These are phyloP conservation scores for Sonneratia alba DNA, from an alignment of 345 rosid genomes.

Conservation along the genomic window DNA sequence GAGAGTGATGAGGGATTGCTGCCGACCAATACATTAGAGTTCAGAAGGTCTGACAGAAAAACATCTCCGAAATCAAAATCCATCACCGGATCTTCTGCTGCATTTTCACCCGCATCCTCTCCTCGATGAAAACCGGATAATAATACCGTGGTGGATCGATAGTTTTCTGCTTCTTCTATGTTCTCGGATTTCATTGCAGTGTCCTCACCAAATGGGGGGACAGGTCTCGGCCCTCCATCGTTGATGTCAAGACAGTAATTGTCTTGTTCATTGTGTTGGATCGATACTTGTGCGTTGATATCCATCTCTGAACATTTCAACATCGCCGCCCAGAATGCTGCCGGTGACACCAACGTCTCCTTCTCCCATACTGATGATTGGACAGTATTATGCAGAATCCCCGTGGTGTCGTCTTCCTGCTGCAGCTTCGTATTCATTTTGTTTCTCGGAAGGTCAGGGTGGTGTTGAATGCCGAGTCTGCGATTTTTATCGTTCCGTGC, in stretches of 20 bases:
- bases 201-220: neutral
- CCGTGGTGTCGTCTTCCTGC: neutral
- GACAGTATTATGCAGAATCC: neutral
- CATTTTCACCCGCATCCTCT: neutral
- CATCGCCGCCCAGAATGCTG: neutral
- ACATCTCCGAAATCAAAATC: slow-evolving; percentile 27
- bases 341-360: neutral
- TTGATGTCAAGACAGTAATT: neutral
- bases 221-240: neutral
- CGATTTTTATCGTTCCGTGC: neutral
- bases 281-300: neutral
- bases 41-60: neutral
- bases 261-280: neutral
- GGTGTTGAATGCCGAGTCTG: neutral
- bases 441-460: neutral
- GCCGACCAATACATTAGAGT: too few species aligned
- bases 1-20: too few species aligned
- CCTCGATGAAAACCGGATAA: neutral
- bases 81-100: neutral
- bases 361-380: neutral
- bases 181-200: neutral
- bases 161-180: neutral
- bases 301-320: neutral
- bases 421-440: neutral
- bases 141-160: neutral